These are phyloP conservation scores for Termitomyces sp. DNA, from an alignment of 768 basidiomycete genomes.

Conservation along the genomic window DNA sequence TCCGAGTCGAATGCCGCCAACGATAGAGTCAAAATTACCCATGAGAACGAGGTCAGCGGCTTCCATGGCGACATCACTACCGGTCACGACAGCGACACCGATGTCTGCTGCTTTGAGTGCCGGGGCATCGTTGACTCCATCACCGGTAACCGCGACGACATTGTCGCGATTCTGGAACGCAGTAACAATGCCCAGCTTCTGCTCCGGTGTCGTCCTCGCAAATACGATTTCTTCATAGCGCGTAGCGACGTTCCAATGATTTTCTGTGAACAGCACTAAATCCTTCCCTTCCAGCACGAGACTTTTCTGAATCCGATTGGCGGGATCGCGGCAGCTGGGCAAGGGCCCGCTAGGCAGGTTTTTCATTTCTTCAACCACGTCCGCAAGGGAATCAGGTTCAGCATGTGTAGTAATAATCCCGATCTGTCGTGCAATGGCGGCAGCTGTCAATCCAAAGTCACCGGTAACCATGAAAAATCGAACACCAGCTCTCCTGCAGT, in stretches of 20 bases:
- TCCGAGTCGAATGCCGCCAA: background rate
- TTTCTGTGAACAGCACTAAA: conserved; percentile 25
- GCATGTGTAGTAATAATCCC: conserved; percentile 34
- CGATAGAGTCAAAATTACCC: background rate
- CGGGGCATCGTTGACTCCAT: background rate
- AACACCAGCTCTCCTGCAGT: conserved; percentile 47
- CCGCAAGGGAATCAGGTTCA: conserved; percentile 5
- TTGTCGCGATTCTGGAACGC: background rate
- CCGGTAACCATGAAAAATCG: conserved; percentile 56
- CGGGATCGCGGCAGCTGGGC: conserved; percentile 3
- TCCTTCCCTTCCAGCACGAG: conserved; percentile 42
- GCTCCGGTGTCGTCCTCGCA: conserved; percentile 52
- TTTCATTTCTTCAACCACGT: conserved; percentile 1
- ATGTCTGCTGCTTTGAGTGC: background rate
- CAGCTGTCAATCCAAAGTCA: conserved; percentile 48
- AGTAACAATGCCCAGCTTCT: conserved; percentile 27
- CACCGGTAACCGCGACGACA: background rate
- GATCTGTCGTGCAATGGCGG: conserved; percentile 42
- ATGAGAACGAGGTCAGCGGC: background rate
- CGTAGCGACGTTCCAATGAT: conserved; percentile 36
- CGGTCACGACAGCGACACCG: background rate
- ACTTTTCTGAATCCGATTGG: conserved; percentile 28
- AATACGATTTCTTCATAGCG: conserved; percentile 41
- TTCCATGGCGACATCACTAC: background rate
- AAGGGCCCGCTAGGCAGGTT: background rate